These are phyloP conservation scores for Vanrija pseudolonga DNA, from an alignment of 1,284 basidiomycete genomes.

Conservation along the genomic window DNA sequence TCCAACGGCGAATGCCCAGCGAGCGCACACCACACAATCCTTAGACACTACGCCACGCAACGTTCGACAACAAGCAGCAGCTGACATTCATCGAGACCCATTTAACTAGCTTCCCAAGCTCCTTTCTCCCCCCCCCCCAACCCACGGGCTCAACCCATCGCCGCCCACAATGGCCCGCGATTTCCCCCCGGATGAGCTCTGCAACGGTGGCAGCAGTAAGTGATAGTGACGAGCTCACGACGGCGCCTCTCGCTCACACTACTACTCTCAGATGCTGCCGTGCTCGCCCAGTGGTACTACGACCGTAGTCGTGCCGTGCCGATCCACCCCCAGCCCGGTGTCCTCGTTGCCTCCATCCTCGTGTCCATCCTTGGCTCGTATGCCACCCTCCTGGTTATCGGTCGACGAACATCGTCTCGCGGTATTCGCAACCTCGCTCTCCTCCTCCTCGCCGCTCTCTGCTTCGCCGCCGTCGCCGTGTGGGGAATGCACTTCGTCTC, in stretches of 20 bases:
- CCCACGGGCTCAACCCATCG: not conserved
- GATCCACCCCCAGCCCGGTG: conserved; percentile 47
- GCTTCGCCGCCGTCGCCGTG: conserved; percentile 81
- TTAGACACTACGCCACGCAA: not conserved
- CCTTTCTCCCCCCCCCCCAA: not conserved
- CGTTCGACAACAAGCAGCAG: too few species aligned
- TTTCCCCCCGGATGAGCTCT: not conserved
- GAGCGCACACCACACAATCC: not conserved
- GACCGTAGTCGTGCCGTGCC: conserved; percentile 41
- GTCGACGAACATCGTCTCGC: conserved; percentile 49
- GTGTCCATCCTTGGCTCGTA: conserved; percentile 54
- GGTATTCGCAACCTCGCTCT: conserved; percentile 50
- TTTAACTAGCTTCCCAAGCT: not conserved
- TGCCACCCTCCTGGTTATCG: conserved; percentile 52
- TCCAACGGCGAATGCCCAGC: too few species aligned
- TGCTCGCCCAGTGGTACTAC: conserved; percentile 46
- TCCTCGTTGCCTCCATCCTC: conserved; percentile 53
- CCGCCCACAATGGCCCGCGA: conserved; percentile 1
- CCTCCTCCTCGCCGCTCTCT: conserved; percentile 61
- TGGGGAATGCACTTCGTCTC: conserved; percentile 55
- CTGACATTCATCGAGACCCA: too few species aligned
- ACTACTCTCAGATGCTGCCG: conserved; percentile 32
- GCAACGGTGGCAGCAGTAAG: not conserved
- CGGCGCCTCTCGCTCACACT: not conserved
- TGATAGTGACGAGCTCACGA: not conserved